Evolutionary conservation across 2,329 filamentous ascomycete genomes (phyloP).

Genomic region (Zymoseptoria brevis): DNA sequence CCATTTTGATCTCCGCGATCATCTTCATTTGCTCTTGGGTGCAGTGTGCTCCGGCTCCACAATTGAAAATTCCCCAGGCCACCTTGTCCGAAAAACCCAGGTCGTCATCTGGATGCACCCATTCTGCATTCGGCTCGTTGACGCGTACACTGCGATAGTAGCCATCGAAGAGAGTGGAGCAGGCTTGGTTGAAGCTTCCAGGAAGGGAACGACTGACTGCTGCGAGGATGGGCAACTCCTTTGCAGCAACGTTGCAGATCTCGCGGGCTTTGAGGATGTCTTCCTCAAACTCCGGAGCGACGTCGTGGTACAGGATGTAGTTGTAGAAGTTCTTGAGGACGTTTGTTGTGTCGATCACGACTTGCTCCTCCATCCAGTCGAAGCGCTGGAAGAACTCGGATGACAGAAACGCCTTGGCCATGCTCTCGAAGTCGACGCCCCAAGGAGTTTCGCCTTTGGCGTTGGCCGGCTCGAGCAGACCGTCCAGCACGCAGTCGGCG

Average conservation of each 20-base stretch:
- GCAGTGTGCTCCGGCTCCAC: constrained; percentile 43
- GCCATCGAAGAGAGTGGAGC: constrained; percentile 59
- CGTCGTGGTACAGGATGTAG: constrained; percentile 75
- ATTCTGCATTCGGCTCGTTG: constrained; percentile 19
- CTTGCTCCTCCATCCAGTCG: constrained; percentile 46
- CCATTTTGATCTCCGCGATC: constrained; percentile 29
- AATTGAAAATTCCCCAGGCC: constrained; percentile 44
- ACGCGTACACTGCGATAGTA: constrained; percentile 29
- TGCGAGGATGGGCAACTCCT: constrained; percentile 57
- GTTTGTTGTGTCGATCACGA: constrained; percentile 52
- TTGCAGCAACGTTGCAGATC: constrained; percentile 58
- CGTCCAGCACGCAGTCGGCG: constrained; percentile 36
- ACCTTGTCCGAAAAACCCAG: constrained; percentile 37
- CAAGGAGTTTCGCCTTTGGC: constrained; percentile 45
- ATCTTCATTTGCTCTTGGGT: constrained; percentile 20
- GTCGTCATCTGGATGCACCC: constrained; percentile 15
- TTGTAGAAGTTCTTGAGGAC: constrained; percentile 81
- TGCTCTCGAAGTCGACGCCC: constrained; percentile 70
- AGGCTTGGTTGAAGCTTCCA: constrained; percentile 72
- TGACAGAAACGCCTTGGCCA: constrained; percentile 66
- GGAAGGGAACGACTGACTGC: constrained; percentile 52
- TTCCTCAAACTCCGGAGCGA: constrained; percentile 69
- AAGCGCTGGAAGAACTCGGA: constrained; percentile 34
- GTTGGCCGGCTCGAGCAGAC: constrained; percentile 40
- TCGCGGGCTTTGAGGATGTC: constrained; percentile 59